phyloP scores from a whole-genome alignment of 352 stramenopile genomes.

The Pilasporangium apinafurcum region DNA sequence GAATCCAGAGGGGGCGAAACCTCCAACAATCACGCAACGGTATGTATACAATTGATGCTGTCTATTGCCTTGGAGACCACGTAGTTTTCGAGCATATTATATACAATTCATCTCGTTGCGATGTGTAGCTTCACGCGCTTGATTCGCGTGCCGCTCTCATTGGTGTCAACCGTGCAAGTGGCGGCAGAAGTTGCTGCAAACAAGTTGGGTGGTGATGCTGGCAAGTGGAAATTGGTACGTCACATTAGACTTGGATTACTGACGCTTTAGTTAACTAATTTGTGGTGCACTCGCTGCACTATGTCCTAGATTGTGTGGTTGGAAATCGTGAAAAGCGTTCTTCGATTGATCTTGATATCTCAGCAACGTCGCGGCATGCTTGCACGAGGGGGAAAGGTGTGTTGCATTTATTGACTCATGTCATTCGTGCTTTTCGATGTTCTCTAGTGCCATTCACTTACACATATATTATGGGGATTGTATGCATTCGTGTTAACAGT shows the following conservation, averaged over 20 bases:
- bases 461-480: no score
- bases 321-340: conserved; percentile 65
- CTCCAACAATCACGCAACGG: conserved; percentile 12
- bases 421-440: no score
- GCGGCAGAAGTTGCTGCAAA: conserved; percentile 67
- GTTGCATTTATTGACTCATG: not conserved
- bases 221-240: conserved; percentile 66
- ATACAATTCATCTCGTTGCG: not conserved
- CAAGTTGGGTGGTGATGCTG: conserved; percentile 58
- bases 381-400: conserved; percentile 48
- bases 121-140: conserved; percentile 42
- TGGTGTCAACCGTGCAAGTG: conserved; percentile 79
- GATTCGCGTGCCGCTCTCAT: conserved; percentile 61
- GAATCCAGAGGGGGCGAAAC: conserved; percentile 6
- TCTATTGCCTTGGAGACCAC: not conserved
- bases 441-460: not conserved
- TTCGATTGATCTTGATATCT: conserved; percentile 56
- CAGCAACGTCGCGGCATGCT: conserved; percentile 57
- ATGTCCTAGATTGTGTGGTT: conserved; percentile 71
- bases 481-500: conserved; percentile 13
- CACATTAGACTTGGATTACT: no score
- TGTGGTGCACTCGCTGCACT: no score
- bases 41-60: conserved; percentile 7
- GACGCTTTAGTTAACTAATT: no score
- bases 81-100: not conserved